Percentiles rank a stretch among this genome's conserved stretches.
Conservation (phyloP, 306 rosid genomes). For the Senna siamea region DNA sequence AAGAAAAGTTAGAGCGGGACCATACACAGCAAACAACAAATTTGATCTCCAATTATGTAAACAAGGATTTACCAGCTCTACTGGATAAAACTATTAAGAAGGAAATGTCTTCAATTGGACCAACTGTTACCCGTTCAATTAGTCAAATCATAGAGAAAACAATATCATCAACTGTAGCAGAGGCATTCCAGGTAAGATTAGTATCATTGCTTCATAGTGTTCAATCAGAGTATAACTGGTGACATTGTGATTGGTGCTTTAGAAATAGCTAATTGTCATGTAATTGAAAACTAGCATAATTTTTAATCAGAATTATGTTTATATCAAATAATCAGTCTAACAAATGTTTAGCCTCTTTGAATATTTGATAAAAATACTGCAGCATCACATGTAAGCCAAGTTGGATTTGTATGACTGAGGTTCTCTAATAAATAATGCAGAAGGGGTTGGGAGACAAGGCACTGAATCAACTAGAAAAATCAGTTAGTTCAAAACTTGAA, state of each 20-base stretch:
- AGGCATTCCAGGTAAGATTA: constrained; percentile 66
- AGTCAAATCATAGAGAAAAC: constrained; percentile 62
- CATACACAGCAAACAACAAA: constrained; percentile 60
- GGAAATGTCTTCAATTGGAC: constrained; percentile 67
- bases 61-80: constrained; percentile 60
- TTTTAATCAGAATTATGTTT: constrained; percentile 27
- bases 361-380: neutral
- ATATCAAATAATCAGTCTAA: constrained; percentile 17
- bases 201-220: constrained; percentile 27
- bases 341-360: constrained; percentile 22
- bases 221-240: constrained; percentile 21
- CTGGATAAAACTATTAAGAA: constrained; percentile 69
- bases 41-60: constrained; percentile 58
- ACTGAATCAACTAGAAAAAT: constrained; percentile 66
- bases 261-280: constrained; percentile 21
- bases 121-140: constrained; percentile 56
- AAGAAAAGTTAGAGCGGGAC: constrained; percentile 66
- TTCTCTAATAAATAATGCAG: constrained; percentile 49
- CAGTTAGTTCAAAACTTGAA: constrained; percentile 67
- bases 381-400: constrained; percentile 3
- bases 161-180: constrained; percentile 52
- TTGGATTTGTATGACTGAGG: constrained; percentile 34
- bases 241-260: constrained; percentile 14
- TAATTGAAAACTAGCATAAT: neutral
- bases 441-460: constrained; percentile 79